These are phyloP conservation scores for Vigna hirtella DNA, from an alignment of 306 rosid genomes.

Conservation along the genomic window DNA sequence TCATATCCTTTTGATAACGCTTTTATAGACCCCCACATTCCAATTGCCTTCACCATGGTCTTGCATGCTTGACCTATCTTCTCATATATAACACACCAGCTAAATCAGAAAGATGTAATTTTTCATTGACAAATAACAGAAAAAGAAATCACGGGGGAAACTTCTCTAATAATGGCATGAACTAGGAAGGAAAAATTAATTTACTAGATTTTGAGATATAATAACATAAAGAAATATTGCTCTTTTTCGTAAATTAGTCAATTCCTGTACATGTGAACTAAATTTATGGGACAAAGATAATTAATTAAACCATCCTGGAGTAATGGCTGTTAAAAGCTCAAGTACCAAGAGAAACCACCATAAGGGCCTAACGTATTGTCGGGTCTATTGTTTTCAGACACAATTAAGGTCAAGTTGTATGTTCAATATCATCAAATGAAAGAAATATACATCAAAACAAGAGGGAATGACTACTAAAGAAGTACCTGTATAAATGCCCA, in stretches of 20 bases:
- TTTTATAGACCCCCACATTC: constrained; percentile 97
- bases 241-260: constrained; percentile 14
- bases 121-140: constrained; percentile 12
- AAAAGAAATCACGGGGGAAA: constrained; percentile 29
- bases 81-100: constrained; percentile 39
- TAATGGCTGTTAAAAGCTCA: neutral
- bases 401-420: constrained; percentile 5
- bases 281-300: constrained; percentile 9
- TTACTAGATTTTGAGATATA: constrained; percentile 8
- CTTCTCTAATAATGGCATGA: constrained; percentile 35
- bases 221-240: constrained; percentile 4
- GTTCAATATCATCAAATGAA: neutral
- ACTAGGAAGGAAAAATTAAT: neutral
- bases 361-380: constrained; percentile 11
- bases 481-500: constrained; percentile 93
- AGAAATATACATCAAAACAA: constrained; percentile 28
- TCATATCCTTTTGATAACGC: constrained; percentile 91
- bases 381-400: neutral
- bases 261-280: neutral
- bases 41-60: constrained; percentile 69
- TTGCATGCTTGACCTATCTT: constrained; percentile 89
- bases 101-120: constrained; percentile 26
- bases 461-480: constrained; percentile 16
- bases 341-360: constrained; percentile 27
- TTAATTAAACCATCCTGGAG: neutral